Conservation (phyloP, 108 stramenopile species). For the Cyclostephanos tholiformis region DNA sequence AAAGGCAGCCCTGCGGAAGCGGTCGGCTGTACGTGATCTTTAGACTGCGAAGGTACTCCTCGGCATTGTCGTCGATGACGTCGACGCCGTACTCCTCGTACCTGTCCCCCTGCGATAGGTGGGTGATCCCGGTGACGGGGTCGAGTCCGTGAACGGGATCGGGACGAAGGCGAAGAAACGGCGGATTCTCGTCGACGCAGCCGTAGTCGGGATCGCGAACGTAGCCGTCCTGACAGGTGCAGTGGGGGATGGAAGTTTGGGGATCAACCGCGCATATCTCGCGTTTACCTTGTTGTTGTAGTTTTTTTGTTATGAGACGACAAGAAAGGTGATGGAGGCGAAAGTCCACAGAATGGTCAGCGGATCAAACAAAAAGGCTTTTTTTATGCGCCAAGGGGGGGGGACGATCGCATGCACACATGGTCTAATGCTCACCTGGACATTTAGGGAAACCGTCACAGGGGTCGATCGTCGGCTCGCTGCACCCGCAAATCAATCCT, state of each 20-base stretch:
- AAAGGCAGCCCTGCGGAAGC: conserved; percentile 79
- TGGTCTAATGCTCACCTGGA: conserved; percentile 54
- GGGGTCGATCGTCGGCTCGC: conserved; percentile 77
- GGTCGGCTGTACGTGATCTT: conserved; percentile 86
- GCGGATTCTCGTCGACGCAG: conserved; percentile 89
- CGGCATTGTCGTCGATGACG: conserved; percentile 87
- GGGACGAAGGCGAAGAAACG: conserved; percentile 36
- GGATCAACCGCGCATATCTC: conserved; percentile 64
- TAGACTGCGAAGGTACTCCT: conserved; percentile 81
- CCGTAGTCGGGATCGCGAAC: conserved; percentile 60
- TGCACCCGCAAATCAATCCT: conserved; percentile 80
- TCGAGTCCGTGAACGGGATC: conserved; percentile 24
- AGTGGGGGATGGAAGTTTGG: conserved; percentile 55
- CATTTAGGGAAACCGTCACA: conserved; percentile 86
- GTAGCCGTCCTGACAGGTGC: conserved; percentile 83
- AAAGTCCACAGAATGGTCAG: too few relatives aligned
- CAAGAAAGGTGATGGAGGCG: too few relatives aligned
- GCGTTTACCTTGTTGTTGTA: conserved; percentile 53
- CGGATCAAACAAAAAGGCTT: too few relatives aligned
- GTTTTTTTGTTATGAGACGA: background rate
- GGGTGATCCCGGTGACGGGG: conserved; percentile 49
- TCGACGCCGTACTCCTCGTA: conserved; percentile 89
- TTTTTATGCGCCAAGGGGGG: background rate
- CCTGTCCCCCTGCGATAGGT: conserved; percentile 80
- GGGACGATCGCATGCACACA: background rate